phyloP scores from a whole-genome alignment of 2,329 filamentous ascomycete genomes.

The Xylaria digitata region DNA sequence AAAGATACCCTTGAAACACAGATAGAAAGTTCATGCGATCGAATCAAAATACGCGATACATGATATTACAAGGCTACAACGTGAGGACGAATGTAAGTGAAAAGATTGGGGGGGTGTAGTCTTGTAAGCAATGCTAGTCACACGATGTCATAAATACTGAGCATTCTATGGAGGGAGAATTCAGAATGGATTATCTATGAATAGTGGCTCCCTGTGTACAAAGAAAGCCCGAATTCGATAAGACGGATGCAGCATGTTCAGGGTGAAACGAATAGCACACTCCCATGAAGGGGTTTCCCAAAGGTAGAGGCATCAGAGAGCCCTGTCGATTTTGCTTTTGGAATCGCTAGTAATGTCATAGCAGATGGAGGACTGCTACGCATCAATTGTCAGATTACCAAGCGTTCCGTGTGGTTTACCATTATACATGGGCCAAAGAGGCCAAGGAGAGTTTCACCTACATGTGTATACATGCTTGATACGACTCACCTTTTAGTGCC shows the following conservation, averaged over 20 bases:
- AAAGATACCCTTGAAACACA: conserved; percentile 12
- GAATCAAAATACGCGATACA: background rate
- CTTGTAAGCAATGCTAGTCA: conserved; percentile 7
- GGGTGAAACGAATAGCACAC: conserved; percentile 72
- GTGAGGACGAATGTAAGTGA: conserved; percentile 4
- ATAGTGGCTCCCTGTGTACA: conserved; percentile 17
- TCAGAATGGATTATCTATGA: conserved; percentile 1
- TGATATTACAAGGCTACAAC: background rate
- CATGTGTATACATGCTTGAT: background rate
- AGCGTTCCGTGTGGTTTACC: conserved; percentile 54
- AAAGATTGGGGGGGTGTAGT: background rate
- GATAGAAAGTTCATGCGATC: background rate
- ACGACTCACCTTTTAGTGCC: conserved; percentile 24
- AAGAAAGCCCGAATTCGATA: background rate
- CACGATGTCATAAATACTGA: background rate
- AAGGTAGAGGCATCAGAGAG: conserved; percentile 69
- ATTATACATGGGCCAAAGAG: conserved; percentile 4
- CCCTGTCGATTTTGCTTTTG: conserved; percentile 65
- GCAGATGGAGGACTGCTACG: conserved; percentile 66
- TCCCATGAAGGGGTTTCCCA: conserved; percentile 53
- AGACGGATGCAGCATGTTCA: conserved; percentile 58
- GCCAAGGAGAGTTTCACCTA: conserved; percentile 28
- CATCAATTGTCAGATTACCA: conserved; percentile 63
- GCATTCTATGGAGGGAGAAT: background rate
- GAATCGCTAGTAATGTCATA: conserved; percentile 64